Conservation (phyloP, 129 eudicot species). For the Scalesia atractyloides region DNA sequence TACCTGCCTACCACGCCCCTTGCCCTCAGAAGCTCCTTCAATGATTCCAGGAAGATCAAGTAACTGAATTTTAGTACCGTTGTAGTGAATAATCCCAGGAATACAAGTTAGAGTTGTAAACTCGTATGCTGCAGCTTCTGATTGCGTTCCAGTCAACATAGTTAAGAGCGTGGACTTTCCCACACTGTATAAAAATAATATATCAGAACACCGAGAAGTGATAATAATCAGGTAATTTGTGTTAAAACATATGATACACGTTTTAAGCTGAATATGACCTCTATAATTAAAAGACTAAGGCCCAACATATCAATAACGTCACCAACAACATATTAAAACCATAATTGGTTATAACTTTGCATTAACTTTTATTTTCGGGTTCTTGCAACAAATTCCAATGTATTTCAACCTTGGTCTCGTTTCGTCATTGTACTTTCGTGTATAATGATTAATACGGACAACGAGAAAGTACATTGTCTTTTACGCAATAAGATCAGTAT, state of each 20-base stretch:
- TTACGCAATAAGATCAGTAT: background rate
- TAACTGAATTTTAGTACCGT: conserved; percentile 89
- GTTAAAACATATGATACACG: background rate
- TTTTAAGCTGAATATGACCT: conserved; percentile 6
- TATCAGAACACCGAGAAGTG: conserved; percentile 1
- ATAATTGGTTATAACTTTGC: conserved; percentile 1
- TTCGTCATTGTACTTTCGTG: background rate
- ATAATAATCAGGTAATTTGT: conserved; percentile 5
- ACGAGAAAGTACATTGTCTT: background rate
- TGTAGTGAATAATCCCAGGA: conserved; percentile 96
- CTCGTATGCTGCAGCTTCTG: conserved; percentile 98
- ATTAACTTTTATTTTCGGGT: background rate
- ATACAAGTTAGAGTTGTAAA: conserved; percentile 95
- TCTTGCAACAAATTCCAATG: background rate
- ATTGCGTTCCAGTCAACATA: conserved; percentile 90
- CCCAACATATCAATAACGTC: conserved; percentile 5
- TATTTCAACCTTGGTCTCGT: background rate
- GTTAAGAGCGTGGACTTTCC: conserved; percentile 96
- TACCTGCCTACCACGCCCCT: conserved; percentile 99
- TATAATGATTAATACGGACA: background rate
- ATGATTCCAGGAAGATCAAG: conserved; percentile 99
- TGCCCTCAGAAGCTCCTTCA: conserved; percentile 99
- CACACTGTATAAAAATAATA: conserved; percentile 51
- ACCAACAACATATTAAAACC: background rate
- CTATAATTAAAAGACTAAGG: conserved; percentile 9